phyloP scores from a whole-genome alignment of 371 early-diverging fungal species.

The Zychaea mexicana region DNA sequence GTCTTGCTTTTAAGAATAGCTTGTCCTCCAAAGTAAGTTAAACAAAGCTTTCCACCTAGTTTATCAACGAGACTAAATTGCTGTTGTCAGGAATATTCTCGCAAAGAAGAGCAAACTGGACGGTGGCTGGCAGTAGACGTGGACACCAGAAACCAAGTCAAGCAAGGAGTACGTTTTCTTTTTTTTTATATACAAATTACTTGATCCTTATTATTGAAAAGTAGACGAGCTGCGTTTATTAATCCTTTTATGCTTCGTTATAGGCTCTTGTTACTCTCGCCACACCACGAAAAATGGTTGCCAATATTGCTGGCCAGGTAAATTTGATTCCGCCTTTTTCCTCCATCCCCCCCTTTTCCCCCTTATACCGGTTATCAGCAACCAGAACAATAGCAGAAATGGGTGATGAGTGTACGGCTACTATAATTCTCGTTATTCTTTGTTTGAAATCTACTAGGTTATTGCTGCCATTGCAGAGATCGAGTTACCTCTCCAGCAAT shows the following conservation, averaged over 20 bases:
- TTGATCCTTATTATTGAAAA: too few relatives aligned
- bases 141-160: conserved; percentile 50
- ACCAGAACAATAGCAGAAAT: too few relatives aligned
- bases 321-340: background rate
- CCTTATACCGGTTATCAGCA: too few relatives aligned
- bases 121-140: conserved; percentile 78
- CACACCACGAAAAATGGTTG: conserved; percentile 64
- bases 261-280: conserved; percentile 74
- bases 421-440: too few relatives aligned
- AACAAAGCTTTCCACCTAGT: conserved; percentile 5
- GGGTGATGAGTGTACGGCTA: too few relatives aligned
- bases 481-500: conserved; percentile 83
- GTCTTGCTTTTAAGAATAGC: conserved; percentile 91
- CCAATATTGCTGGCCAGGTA: conserved; percentile 78
- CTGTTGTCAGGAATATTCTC: conserved; percentile 58
- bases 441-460: conserved; percentile 58
- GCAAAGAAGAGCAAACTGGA: conserved; percentile 66
- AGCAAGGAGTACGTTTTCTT: conserved; percentile 56
- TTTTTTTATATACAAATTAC: too few relatives aligned
- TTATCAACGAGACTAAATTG: background rate
- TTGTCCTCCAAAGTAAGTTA: conserved; percentile 78
- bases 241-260: background rate
- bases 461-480: conserved; percentile 91
- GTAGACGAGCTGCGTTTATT: too few relatives aligned
- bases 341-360: too few relatives aligned